Evolutionary conservation across 305 asterid species (phyloP).

Genomic region (Andrographis paniculata): DNA sequence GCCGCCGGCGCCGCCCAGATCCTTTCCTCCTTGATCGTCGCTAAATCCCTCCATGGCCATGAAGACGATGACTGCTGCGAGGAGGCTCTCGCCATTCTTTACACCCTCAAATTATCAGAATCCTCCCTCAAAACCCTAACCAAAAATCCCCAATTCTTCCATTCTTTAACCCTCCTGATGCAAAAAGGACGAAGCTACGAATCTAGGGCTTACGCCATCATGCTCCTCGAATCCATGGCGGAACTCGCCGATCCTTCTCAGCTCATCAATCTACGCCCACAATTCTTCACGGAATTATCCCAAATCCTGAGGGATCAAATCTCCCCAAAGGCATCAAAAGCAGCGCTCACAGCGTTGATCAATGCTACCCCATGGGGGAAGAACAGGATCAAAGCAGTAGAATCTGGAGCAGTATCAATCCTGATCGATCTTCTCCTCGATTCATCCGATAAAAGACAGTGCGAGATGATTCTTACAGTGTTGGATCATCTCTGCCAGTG

Average conservation of each 20-base stretch:
- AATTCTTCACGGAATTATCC: slow-evolving; percentile 28
- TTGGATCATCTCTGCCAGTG: slow-evolving; percentile 45
- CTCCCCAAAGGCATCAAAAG: slow-evolving; percentile 29
- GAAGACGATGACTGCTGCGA: slow-evolving; percentile 13
- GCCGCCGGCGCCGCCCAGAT: slow-evolving; percentile 37
- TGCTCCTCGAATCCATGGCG: slow-evolving; percentile 39
- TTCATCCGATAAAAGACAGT: slow-evolving; percentile 23
- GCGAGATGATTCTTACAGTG: slow-evolving; percentile 27
- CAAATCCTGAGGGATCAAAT: slow-evolving; percentile 35
- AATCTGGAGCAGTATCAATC: slow-evolving; percentile 27
- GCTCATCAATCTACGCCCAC: slow-evolving; percentile 5
- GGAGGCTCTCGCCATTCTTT: slow-evolving; percentile 51
- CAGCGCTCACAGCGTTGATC: slow-evolving; percentile 30
- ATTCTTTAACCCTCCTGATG: slow-evolving; percentile 32
- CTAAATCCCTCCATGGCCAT: slow-evolving; percentile 13
- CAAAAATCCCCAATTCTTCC: slow-evolving; percentile 27
- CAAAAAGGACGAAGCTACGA: slow-evolving; percentile 43
- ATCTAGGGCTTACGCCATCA: slow-evolving; percentile 45
- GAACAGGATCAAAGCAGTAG: slow-evolving; percentile 37
- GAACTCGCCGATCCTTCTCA: slow-evolving; percentile 30
- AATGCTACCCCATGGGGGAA: slow-evolving; percentile 26
- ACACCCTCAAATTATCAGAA: slow-evolving; percentile 46
- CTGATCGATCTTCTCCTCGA: slow-evolving; percentile 41
- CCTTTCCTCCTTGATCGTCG: slow-evolving; percentile 35
- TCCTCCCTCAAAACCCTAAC: slow-evolving; percentile 32